Conservation (phyloP, 192 early-diverging fungal genomes). For the Coemansia sp. region DNA sequence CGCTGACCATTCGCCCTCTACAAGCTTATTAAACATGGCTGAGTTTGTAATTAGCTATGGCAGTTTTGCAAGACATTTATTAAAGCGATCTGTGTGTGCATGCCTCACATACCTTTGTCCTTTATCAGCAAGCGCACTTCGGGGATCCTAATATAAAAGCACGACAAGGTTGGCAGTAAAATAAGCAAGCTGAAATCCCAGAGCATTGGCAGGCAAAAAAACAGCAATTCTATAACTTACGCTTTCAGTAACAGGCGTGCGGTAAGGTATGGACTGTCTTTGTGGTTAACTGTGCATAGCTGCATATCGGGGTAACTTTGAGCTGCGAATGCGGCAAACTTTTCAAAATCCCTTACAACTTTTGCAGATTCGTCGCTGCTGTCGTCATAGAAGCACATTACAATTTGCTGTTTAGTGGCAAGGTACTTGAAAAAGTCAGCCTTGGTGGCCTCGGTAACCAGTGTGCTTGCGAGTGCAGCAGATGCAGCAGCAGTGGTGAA, state of each 20-base stretch:
- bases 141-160: constrained; percentile 27
- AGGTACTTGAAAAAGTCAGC: constrained; percentile 22
- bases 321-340: constrained; percentile 20
- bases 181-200: background rate
- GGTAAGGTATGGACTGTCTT: constrained; percentile 38
- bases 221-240: constrained; percentile 16
- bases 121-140: constrained; percentile 33
- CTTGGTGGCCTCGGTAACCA: constrained; percentile 23
- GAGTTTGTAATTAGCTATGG: background rate
- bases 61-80: background rate
- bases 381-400: constrained; percentile 29
- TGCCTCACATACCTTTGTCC: constrained; percentile 3
- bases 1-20: constrained; percentile 26
- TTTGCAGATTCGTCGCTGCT: constrained; percentile 22
- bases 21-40: background rate
- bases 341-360: constrained; percentile 13
- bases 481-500: background rate
- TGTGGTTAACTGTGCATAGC: constrained; percentile 36
- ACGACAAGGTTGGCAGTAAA: background rate
- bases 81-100: background rate
- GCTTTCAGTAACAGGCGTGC: constrained; percentile 37
- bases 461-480: background rate
- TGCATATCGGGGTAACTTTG: constrained; percentile 23
- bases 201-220: background rate
- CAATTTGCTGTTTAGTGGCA: constrained; percentile 16